These are phyloP conservation scores for Saccharomyces pastorianus DNA, from an alignment of 1,139 yeast species.

Conservation along the genomic window DNA sequence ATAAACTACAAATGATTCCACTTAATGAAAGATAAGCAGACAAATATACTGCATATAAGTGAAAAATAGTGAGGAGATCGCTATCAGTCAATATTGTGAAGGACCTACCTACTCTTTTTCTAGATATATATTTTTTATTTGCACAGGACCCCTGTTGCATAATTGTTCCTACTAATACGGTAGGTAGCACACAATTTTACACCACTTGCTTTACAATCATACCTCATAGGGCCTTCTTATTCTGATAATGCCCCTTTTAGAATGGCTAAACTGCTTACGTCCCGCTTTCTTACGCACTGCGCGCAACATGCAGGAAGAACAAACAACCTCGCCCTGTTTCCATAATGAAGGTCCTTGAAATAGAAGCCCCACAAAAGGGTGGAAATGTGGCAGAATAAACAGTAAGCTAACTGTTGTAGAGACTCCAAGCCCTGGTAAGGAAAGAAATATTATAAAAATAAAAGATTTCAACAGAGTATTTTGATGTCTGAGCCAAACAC, in stretches of 20 bases:
- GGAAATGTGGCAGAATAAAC: not conserved
- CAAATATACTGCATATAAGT: not conserved
- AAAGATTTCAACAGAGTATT: not conserved
- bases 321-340: not conserved
- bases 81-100: not conserved
- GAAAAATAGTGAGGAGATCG: not conserved
- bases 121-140: too few species aligned
- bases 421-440: not conserved
- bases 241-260: not conserved
- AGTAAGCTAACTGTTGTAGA: not conserved
- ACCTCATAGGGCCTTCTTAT: not conserved
- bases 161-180: not conserved
- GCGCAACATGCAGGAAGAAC: not conserved
- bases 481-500: slow-evolving; percentile 36
- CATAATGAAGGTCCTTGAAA: not conserved
- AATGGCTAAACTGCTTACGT: not conserved
- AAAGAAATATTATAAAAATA: not conserved
- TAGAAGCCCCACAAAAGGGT: not conserved
- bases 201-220: too few species aligned
- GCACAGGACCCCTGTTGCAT: not conserved
- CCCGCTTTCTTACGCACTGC: not conserved
- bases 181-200: not conserved
- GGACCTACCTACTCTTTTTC: not conserved
- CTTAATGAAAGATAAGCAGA: not conserved
- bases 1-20: not conserved